Evolutionary conservation across 208 protist genomes (phyloP), one percentile per base, ranked within the genome.

Genomic region (Acanthamoeba polyphaga): DNA sequence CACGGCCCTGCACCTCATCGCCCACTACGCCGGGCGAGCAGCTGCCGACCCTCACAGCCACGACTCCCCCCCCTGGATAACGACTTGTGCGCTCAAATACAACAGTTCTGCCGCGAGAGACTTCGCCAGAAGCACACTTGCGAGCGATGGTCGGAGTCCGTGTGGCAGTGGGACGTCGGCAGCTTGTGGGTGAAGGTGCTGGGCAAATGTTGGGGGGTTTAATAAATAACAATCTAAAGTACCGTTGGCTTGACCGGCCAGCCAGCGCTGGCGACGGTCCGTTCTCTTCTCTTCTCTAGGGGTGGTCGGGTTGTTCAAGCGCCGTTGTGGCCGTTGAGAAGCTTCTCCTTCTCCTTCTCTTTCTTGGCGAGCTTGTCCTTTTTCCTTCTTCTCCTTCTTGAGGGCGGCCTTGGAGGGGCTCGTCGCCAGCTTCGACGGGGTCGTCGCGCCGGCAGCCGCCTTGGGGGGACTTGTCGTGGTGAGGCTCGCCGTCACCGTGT

Each of bases 101-200:
- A 3, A 38, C 38, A 38, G 3, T 38, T 38, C 38, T 38, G 38
- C 1, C 3, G 3, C 3, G n/a, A 38, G 38, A 38, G 38, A 3
- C 38, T 38, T 38, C 38, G 38, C 38, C 38, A 38, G 38, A 38
- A 38, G 38, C 38, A 38, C 38, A 38, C 2, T 68, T 24, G 60
- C 87, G 76, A 6, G 15, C 29, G 46, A 19, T n/a, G n/a, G 32
- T 51, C 34, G 6, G 46, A 0, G 8, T 9, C 46, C 7, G 60
- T 46, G 46, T 85, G 49, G 68, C 62, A 85, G 19, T 60, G 76
- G n/a, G 76, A 55, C 1, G 1, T 60, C 6, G 76, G 76, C 19
- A 62, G 87, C 64, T 95, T 95, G 87, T 91, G 97, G 13, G 94
- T 29, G n/a, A 94, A 95, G 38, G 38, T 38, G 38, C 38, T 38